phyloP scores from a whole-genome alignment of 2,329 filamentous ascomycete genomes.

The Xenoacremonium recifei region DNA sequence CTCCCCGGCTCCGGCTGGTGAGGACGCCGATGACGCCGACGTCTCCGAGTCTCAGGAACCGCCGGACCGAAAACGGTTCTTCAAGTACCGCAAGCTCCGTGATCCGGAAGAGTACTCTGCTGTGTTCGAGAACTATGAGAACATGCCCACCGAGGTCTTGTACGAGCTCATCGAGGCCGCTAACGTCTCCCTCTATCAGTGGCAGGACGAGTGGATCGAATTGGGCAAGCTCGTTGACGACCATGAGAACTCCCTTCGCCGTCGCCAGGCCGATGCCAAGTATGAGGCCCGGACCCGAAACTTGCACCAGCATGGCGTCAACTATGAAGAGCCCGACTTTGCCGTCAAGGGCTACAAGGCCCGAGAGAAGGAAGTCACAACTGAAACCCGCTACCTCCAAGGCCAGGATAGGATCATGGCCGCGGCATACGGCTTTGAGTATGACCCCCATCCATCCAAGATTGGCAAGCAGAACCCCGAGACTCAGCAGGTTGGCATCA shows the following conservation, averaged over 20 bases:
- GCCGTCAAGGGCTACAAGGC: slow-evolving; percentile 53
- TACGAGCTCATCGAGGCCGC: slow-evolving; percentile 43
- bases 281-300: slow-evolving; percentile 45
- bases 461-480: slow-evolving; percentile 59
- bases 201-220: slow-evolving; percentile 54
- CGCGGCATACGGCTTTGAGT: slow-evolving; percentile 59
- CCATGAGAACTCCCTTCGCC: slow-evolving; percentile 55
- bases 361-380: slow-evolving; percentile 40
- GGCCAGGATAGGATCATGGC: slow-evolving; percentile 59
- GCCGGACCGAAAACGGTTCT: slow-evolving; percentile 31
- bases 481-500: slow-evolving; percentile 49
- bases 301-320: slow-evolving; percentile 37
- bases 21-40: slow-evolving; percentile 37
- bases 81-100: slow-evolving; percentile 49
- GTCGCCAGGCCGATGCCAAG: slow-evolving; percentile 47
- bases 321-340: slow-evolving; percentile 51
- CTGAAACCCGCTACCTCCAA: slow-evolving; percentile 46
- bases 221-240: slow-evolving; percentile 53
- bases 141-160: slow-evolving; percentile 46
- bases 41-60: slow-evolving; percentile 34
- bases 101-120: slow-evolving; percentile 48
- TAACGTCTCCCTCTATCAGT: slow-evolving; percentile 46
- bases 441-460: slow-evolving; percentile 56
- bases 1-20: slow-evolving; percentile 36
- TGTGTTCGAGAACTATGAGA: slow-evolving; percentile 49